These are phyloP conservation scores for Cinchona pubescens DNA, from an alignment of 257 asterid species.

Conservation along the genomic window DNA sequence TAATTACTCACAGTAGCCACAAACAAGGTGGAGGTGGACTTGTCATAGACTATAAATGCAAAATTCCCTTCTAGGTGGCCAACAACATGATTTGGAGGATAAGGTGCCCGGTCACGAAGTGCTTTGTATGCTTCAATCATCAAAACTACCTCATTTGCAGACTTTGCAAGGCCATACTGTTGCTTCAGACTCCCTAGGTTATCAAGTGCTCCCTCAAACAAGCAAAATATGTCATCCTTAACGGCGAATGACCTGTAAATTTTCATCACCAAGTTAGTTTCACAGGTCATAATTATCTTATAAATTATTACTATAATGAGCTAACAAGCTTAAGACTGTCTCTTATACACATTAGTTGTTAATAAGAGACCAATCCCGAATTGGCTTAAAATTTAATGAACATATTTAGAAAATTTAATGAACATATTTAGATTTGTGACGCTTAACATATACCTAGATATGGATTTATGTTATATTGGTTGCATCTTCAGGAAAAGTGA, in stretches of 20 bases:
- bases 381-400: not conserved
- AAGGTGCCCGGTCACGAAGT: conserved; percentile 97
- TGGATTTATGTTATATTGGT: not conserved
- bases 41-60: conserved; percentile 80
- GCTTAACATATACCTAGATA: no score
- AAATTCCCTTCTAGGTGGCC: conserved; percentile 95
- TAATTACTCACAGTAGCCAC: conserved; percentile 78
- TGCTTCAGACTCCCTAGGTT: conserved; percentile 92
- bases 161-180: conserved; percentile 83
- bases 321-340: no score
- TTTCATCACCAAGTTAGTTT: conserved; percentile 11
- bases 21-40: conserved; percentile 81
- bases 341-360: not conserved
- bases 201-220: conserved; percentile 90
- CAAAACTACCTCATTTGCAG: conserved; percentile 88
- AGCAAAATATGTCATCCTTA: conserved; percentile 93
- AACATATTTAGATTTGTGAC: not conserved
- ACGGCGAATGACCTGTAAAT: conserved; percentile 78
- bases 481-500: not conserved
- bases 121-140: conserved; percentile 97
- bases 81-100: conserved; percentile 91
- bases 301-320: not conserved
- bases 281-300: not conserved
- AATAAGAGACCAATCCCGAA: not conserved
- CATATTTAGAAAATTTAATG: not conserved